Evolutionary conservation across 148 eudicot species (phyloP).

Genomic region (Gaultheria prostrata): DNA sequence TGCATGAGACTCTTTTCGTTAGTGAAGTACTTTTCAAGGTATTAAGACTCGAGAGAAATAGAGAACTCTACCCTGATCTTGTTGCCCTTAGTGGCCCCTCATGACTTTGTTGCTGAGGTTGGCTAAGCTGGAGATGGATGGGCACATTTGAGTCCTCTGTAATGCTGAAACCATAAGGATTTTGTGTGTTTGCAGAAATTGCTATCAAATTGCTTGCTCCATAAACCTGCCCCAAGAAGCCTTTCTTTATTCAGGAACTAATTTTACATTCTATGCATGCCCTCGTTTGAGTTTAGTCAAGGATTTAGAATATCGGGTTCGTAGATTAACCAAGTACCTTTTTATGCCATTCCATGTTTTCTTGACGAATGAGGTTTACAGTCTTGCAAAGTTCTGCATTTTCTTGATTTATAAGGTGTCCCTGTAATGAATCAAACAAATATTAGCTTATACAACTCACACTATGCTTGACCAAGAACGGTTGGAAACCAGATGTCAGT

Average conservation of each 20-base stretch:
- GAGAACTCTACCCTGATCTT: constrained; percentile 4
- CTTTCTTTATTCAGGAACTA: background rate
- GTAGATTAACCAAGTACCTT: constrained; percentile 30
- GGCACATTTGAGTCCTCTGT: constrained; percentile 28
- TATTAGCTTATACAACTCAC: background rate
- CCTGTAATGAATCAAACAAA: constrained; percentile 36
- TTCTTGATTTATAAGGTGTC: constrained; percentile 55
- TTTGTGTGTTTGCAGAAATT: constrained; percentile 20
- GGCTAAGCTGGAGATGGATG: constrained; percentile 42
- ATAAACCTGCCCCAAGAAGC: constrained; percentile 35
- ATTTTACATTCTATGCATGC: background rate
- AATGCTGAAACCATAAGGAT: constrained; percentile 30
- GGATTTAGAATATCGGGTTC: background rate
- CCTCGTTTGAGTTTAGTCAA: background rate
- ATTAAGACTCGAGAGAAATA: background rate
- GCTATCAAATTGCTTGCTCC: constrained; percentile 30
- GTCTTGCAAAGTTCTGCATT: constrained; percentile 39
- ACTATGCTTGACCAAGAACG: background rate
- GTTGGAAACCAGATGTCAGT: background rate
- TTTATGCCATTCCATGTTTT: constrained; percentile 32
- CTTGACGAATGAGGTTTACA: constrained; percentile 1
- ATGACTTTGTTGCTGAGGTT: constrained; percentile 31
- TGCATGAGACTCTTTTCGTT: background rate
- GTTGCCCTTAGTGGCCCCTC: constrained; percentile 7
- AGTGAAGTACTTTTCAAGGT: background rate